Conservation (phyloP, 2,329 filamentous ascomycete genomes). For the Tolypocladium tundrense region DNA sequence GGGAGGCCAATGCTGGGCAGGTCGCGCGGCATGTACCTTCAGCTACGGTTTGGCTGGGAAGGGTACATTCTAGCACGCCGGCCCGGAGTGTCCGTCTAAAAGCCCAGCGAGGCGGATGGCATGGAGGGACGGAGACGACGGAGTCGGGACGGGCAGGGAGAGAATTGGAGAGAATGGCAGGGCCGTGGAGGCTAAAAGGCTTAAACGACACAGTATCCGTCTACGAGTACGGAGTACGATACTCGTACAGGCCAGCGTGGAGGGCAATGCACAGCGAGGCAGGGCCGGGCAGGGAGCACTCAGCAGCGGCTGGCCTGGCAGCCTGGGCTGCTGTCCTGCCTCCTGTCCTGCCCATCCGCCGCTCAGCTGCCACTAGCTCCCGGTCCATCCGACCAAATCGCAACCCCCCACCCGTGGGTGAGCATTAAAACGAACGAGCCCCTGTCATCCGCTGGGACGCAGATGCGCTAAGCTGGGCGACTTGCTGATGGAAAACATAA, state of each 20-base stretch:
- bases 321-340: no score
- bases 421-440: neutral
- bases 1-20: neutral
- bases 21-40: neutral
- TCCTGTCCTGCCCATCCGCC: neutral
- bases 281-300: neutral
- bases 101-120: neutral
- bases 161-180: neutral
- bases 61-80: neutral
- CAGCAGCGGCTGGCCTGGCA: neutral
- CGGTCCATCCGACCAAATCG: conserved; percentile 9
- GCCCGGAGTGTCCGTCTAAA: neutral
- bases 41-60: neutral
- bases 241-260: no score
- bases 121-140: neutral
- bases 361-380: conserved; percentile 4
- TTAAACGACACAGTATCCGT: no score
- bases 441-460: neutral
- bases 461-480: neutral
- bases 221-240: no score
- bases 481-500: neutral
- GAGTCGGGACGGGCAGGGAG: neutral
- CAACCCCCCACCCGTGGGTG: neutral
- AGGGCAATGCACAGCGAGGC: no score
- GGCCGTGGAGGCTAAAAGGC: no score